Evolutionary conservation across 2,329 filamentous ascomycete genomes (phyloP).

Genomic region (Cladosporium sp.): DNA sequence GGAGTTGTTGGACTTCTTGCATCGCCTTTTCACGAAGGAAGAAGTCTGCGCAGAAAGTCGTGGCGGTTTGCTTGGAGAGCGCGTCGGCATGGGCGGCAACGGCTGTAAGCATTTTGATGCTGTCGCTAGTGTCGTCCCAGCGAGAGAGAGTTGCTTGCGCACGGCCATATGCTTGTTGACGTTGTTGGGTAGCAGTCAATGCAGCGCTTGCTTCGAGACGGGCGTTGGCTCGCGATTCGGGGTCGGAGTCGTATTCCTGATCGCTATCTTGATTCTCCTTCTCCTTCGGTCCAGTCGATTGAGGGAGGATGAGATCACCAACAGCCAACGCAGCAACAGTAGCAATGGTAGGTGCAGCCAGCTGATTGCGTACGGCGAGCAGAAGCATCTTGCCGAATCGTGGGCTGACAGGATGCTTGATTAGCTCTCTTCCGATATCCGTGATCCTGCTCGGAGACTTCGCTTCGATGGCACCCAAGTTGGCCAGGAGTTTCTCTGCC

Average conservation of each 20-base stretch:
- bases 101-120: slow-evolving; percentile 83
- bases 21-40: slow-evolving; percentile 86
- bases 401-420: slow-evolving; percentile 83
- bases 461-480: slow-evolving; percentile 73
- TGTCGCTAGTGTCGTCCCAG: slow-evolving; percentile 79
- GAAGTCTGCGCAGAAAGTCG: slow-evolving; percentile 68
- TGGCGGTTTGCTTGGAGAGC: slow-evolving; percentile 40
- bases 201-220: slow-evolving; percentile 35
- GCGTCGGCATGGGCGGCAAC: slow-evolving; percentile 82
- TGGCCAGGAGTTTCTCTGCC: slow-evolving; percentile 80
- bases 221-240: slow-evolving; percentile 4
- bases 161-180: slow-evolving; percentile 62
- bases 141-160: slow-evolving; percentile 75
- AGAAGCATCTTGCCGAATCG: slow-evolving; percentile 89
- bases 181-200: slow-evolving; percentile 54
- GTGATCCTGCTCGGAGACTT: slow-evolving; percentile 65
- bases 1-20: slow-evolving; percentile 78
- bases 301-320: slow-evolving; percentile 79
- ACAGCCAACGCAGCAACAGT: slow-evolving; percentile 85
- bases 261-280: slow-evolving; percentile 54
- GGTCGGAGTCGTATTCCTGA: slow-evolving; percentile 5
- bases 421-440: slow-evolving; percentile 72
- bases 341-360: slow-evolving; percentile 80
- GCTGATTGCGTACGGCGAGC: slow-evolving; percentile 76
- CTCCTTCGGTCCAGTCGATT: slow-evolving; percentile 34